Conservation (phyloP, 2,329 filamentous ascomycete species). For the Bipolaris gigantea region DNA sequence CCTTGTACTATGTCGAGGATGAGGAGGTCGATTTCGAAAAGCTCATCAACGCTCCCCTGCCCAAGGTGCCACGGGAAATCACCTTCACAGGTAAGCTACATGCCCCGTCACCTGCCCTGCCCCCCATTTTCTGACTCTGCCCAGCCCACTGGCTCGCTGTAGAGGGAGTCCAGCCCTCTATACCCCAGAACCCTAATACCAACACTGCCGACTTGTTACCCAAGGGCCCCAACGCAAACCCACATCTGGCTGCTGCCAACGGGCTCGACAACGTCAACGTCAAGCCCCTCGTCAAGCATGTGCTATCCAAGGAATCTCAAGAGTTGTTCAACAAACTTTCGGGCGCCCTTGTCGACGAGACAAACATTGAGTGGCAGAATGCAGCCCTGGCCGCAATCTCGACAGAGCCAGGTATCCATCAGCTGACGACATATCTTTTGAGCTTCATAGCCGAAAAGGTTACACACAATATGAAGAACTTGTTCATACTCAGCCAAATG, state of each 20-base stretch:
- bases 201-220: constrained; percentile 85
- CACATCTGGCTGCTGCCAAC: constrained; percentile 77
- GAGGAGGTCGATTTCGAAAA: constrained; percentile 99
- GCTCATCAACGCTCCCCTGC: constrained; percentile 92
- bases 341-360: constrained; percentile 82
- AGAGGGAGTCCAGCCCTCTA: constrained; percentile 94
- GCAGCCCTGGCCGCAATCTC: constrained; percentile 84
- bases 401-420: constrained; percentile 89
- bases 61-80: constrained; percentile 91
- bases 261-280: constrained; percentile 82
- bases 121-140: constrained; percentile 13
- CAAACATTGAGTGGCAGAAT: constrained; percentile 80
- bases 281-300: constrained; percentile 92
- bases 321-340: constrained; percentile 97
- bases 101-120: not conserved
- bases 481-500: constrained; percentile 87
- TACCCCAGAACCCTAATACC: constrained; percentile 91
- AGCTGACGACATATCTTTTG: constrained; percentile 94
- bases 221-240: constrained; percentile 86
- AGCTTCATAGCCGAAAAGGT: constrained; percentile 96
- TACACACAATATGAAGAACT: constrained; percentile 87
- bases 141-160: constrained; percentile 95
- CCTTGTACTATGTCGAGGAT: constrained; percentile 95
- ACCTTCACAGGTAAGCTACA: constrained; percentile 75
- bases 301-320: constrained; percentile 92